Evolutionary conservation across 2,329 filamentous ascomycete genomes (phyloP), one percentile per base, ranked within the genome.

Genomic region (Trichoderma harzianum): DNA sequence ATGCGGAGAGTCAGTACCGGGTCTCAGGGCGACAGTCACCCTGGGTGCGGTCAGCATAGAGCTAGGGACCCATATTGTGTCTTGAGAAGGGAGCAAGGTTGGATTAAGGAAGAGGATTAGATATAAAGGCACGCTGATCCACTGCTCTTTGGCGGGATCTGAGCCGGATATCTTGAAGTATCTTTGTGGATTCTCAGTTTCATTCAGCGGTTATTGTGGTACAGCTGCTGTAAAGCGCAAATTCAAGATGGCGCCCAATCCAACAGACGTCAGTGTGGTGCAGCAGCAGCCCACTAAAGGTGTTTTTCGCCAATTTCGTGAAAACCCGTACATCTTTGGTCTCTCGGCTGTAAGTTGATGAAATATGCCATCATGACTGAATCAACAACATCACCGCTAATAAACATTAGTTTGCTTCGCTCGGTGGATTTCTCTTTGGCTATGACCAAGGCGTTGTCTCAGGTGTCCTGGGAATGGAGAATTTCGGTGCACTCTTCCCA

Each of bases 371-470:
- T 16, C 18, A 28, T 58, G 18, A 2, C n/a, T 32, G 16, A 5
- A 21, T 28, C 30, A 21, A 21, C 14, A 8, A 12, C n/a, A 32
- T 2, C 11, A 28, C 2, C n/a, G 34, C 53, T 69, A 16, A 61
- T 36, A 28, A 12, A 10, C 24, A 36, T 18, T 36, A 79, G 76
- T 79, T 80, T 61, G 77, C 79, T 5, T 77, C 79, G 43, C 80
- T 84, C 3, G 80, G 80, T 1, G 81, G 78, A 72, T 86, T 86
- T 24, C 79, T 86, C 1, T 86, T 84, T 51, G 85, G 85, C 1
- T 86, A 86, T 75, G 84, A 86, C 69, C 85, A 86, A 65, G 85
- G 84, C 4, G 84, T 86, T 18, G 79, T 86, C 8, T 84, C 82
- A 1, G 83, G 82, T n/a, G 81, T 86, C 1, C 76, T 85, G 34